phyloP scores from a whole-genome alignment of 345 rosid genomes.

The Pistacia atlantica region DNA sequence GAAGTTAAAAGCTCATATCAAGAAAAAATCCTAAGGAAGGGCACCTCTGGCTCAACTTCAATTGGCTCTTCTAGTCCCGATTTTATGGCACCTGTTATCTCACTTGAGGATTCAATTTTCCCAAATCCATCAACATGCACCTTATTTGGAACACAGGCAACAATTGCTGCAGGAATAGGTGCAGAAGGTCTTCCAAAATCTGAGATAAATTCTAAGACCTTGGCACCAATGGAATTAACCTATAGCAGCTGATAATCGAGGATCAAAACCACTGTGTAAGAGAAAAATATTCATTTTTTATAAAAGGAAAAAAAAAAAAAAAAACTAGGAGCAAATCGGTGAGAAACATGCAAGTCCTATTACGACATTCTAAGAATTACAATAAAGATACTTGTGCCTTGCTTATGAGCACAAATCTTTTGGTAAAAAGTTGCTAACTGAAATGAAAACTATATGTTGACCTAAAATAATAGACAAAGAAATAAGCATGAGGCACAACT shows the following conservation, averaged over 20 bases:
- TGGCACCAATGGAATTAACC: slow-evolving; percentile 93
- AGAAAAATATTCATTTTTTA: neutral
- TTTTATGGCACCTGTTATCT: slow-evolving; percentile 72
- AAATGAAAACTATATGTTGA: neutral
- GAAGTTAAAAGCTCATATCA: neutral
- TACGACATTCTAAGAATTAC: neutral
- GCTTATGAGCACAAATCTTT: neutral
- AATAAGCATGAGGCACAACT: slow-evolving; percentile 16
- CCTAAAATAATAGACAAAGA: neutral
- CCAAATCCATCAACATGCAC: slow-evolving; percentile 79
- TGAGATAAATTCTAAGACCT: slow-evolving; percentile 85
- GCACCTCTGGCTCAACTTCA: slow-evolving; percentile 98
- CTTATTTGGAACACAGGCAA: slow-evolving; percentile 93
- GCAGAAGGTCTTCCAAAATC: slow-evolving; percentile 93
- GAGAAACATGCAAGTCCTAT: neutral
- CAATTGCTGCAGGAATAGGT: slow-evolving; percentile 94
- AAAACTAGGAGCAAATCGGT: neutral
- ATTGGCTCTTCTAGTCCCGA: slow-evolving; percentile 81
- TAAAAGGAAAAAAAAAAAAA: neutral
- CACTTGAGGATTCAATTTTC: slow-evolving; percentile 75
- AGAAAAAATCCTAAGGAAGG: slow-evolving; percentile 3
- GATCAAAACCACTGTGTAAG: no score
- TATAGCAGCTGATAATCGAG: slow-evolving; percentile 25
- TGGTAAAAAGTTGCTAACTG: neutral
- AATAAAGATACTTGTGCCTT: neutral